Base-by-base conservation (phyloP, 2,329 filamentous ascomycete species). In the Elsinoe batatas region DNA sequence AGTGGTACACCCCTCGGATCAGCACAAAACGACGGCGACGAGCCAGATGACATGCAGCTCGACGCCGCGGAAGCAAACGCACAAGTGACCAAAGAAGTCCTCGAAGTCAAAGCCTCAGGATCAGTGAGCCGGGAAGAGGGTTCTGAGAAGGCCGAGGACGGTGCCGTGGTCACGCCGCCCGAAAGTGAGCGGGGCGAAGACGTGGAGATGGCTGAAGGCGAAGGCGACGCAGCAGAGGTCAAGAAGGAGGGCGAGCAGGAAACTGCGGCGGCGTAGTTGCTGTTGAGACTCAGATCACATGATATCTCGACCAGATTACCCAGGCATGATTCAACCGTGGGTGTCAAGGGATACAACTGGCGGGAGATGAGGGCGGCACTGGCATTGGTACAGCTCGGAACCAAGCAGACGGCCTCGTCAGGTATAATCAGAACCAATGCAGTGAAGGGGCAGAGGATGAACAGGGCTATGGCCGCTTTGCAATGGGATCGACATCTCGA, bases 171-270 rank as follows among this genome's bases (percentile, higher is more conserved):
- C 6, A 58, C 33, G 57, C 54, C 33, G 30, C 43, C 54, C 35
- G 50, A 10, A 35, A 42, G 54, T 15, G 56, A 49, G 56, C 43
- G 22, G n/a, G 38, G 42, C 2, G 38, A 47, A 15, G 58, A 65
- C 44, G 60, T 63, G 35, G 63, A 65, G 53, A 65, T 64, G 63
- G 58, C 56, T 1, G 62, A 64, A 8, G 58, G 47, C 15, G 60
- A 56, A 6, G 61, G 56, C 2, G 57, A 59, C n/a, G 13, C 7
- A 10, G 20, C 55, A 32, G 53, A 55, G 53, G 53, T 55, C 13
- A 55, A 55, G 53, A 55, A 46, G 30, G 53, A 55, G 20, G 51
- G 32, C 3, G 47, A 51, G 32, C 32, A 20, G 11, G 47, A 44
- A 17, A 6, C 8, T 30, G 4, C 26, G 5, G 11, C 40, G 10